A percentile compares a stretch with the other conserved stretches of the same genome.
These are phyloP conservation scores for Dactylellina haptotyla DNA, from an alignment of 2,329 filamentous ascomycete species.

Conservation along the genomic window DNA sequence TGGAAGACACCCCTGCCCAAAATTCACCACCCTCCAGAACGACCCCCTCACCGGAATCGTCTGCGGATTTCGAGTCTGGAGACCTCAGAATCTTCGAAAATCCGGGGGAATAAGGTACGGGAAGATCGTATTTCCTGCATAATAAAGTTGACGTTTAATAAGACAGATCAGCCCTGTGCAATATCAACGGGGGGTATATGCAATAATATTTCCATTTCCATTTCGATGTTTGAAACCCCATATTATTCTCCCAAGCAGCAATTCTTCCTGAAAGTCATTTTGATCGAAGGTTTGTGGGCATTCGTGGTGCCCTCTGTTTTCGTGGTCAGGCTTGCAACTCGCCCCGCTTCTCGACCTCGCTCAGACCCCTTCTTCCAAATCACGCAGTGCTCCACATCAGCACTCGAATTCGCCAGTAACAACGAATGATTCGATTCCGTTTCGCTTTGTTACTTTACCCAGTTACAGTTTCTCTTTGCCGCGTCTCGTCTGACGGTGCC, in stretches of 20 bases:
- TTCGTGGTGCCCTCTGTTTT: not conserved
- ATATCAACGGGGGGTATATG: not conserved
- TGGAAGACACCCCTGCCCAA: constrained; percentile 22
- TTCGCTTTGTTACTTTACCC: constrained; percentile 4
- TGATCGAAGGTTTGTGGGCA: not conserved
- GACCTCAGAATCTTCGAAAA: not conserved
- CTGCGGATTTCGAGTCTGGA: not conserved
- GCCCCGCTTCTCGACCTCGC: constrained; percentile 16
- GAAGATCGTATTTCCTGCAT: constrained; percentile 35
- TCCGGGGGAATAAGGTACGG: constrained; percentile 41
- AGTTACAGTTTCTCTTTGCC: too few relatives aligned
- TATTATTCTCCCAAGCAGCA: too few relatives aligned
- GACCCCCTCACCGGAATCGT: not conserved
- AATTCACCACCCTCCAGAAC: constrained; percentile 38
- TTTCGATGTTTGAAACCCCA: not conserved
- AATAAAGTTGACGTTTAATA: constrained; percentile 18
- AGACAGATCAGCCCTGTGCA: constrained; percentile 1
- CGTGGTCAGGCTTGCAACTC: not conserved
- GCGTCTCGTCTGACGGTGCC: constrained; percentile 5
- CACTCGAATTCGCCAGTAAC: constrained; percentile 15
- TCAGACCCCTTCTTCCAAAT: constrained; percentile 46
- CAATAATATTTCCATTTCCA: not conserved
- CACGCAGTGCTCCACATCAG: constrained; percentile 11
- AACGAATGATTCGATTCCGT: constrained; percentile 11
- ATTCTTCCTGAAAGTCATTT: too few relatives aligned